Conservation (phyloP, 331 rosid genomes). For the Quercus lobata region DNA sequence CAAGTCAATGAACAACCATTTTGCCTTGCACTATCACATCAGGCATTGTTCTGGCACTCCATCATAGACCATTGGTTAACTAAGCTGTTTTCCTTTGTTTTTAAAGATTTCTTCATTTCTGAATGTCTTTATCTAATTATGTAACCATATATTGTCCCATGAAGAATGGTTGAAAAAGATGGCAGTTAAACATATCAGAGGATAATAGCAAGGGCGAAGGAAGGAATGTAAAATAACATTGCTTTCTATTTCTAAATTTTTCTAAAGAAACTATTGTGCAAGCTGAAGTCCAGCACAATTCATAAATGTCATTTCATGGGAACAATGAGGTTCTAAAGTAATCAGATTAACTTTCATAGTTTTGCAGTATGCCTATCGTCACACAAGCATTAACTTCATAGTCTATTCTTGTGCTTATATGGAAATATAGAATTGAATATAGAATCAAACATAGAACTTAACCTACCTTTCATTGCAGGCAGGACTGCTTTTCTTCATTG, state of each 20-base stretch:
- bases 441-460: background rate
- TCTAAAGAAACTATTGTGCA: too few species aligned
- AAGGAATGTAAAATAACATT: too few species aligned
- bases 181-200: background rate
- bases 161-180: background rate
- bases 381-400: background rate
- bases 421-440: background rate
- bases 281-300: too few species aligned
- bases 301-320: too few species aligned
- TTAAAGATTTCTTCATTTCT: background rate
- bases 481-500: conserved; percentile 88
- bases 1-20: background rate
- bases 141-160: background rate
- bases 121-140: background rate
- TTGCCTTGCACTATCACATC: background rate
- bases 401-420: background rate
- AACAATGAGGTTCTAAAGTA: too few species aligned
- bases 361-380: background rate
- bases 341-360: background rate
- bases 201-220: background rate
- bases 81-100: background rate
- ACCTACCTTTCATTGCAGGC: conserved; percentile 53
- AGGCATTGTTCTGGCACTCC: background rate
- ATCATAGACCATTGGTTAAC: background rate
- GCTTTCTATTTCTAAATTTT: too few species aligned